Percentiles rank a stretch among this genome's conserved stretches.
These are phyloP conservation scores for Fusarium temperatum DNA, from an alignment of 2,329 filamentous ascomycete genomes.

Conservation along the genomic window DNA sequence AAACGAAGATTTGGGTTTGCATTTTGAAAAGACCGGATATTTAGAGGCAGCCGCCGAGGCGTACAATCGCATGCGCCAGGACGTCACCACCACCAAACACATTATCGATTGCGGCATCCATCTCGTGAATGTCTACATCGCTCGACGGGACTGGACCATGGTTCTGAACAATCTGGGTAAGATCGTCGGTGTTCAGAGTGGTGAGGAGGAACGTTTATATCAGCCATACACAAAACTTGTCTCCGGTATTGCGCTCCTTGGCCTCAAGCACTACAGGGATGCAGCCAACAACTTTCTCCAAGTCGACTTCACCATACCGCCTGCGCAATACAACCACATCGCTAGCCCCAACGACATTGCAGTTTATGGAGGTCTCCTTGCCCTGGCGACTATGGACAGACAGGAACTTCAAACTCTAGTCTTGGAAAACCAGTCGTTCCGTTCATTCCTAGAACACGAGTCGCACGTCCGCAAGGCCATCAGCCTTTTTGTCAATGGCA, in stretches of 20 bases:
- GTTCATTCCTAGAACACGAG: slow-evolving; percentile 89
- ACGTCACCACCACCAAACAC: slow-evolving; percentile 84
- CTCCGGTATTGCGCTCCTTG: slow-evolving; percentile 61
- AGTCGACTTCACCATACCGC: slow-evolving; percentile 62
- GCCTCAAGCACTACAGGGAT: slow-evolving; percentile 59
- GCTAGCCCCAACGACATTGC: slow-evolving; percentile 88
- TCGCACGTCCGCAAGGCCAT: slow-evolving; percentile 94
- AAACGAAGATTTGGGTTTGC: slow-evolving; percentile 88
- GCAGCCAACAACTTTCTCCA: slow-evolving; percentile 78
- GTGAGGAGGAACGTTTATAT: slow-evolving; percentile 56
- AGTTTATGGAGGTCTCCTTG: slow-evolving; percentile 88
- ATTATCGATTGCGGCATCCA: slow-evolving; percentile 84
- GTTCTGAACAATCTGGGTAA: slow-evolving; percentile 71
- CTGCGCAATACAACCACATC: slow-evolving; percentile 72
- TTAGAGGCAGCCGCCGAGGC: slow-evolving; percentile 77
- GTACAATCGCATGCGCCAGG: slow-evolving; percentile 88
- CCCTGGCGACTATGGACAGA: slow-evolving; percentile 89
- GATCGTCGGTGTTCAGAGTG: slow-evolving; percentile 61
- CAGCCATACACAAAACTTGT: slow-evolving; percentile 63
- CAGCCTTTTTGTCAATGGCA: slow-evolving; percentile 85
- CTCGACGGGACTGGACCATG: slow-evolving; percentile 79
- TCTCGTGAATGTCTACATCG: slow-evolving; percentile 77
- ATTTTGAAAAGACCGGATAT: slow-evolving; percentile 82
- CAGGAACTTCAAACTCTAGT: slow-evolving; percentile 77
- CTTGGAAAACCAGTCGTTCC: slow-evolving; percentile 82